Percentiles rank a stretch among this genome's conserved stretches.
Evolutionary conservation across 257 asterid genomes (phyloP).

Genomic region (Asclepias syriaca): DNA sequence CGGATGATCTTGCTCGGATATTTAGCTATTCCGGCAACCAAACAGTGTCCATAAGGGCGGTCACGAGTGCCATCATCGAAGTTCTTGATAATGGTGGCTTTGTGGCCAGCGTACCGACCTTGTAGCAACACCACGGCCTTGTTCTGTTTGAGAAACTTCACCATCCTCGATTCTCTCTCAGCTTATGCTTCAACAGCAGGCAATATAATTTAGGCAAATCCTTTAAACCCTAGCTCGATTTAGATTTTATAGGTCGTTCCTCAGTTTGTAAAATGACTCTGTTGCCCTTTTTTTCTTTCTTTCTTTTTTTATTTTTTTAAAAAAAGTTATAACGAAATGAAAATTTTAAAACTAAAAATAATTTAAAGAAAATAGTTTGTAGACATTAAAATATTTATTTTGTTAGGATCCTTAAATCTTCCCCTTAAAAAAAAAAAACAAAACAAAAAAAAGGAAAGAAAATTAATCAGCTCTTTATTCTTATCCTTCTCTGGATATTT

Average conservation of each 20-base stretch:
- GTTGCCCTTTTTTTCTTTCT: neutral
- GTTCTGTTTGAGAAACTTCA: slow-evolving; percentile 32
- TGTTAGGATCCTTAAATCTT: too few relatives aligned
- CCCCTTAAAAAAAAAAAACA: too few relatives aligned
- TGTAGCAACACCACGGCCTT: slow-evolving; percentile 30
- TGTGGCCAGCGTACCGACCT: slow-evolving; percentile 22
- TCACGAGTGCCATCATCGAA: slow-evolving; percentile 23
- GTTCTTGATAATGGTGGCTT: slow-evolving; percentile 18
- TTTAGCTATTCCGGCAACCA: slow-evolving; percentile 26
- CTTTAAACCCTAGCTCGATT: neutral
- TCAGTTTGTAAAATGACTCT: neutral
- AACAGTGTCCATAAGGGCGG: slow-evolving; percentile 27
- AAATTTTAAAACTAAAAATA: too few relatives aligned
- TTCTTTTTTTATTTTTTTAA: too few relatives aligned
- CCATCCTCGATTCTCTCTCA: slow-evolving; percentile 19
- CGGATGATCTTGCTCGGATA: slow-evolving; percentile 25
- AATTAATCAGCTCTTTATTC: too few relatives aligned
- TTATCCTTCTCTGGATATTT: neutral
- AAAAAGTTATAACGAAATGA: too few relatives aligned
- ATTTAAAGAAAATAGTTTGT: too few relatives aligned
- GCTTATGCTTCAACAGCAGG: neutral
- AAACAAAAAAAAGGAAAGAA: too few relatives aligned
- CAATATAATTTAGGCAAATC: neutral
- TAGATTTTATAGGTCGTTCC: neutral
- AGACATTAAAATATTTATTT: too few relatives aligned